These are phyloP conservation scores for Tricholoma flavovirens DNA, from an alignment of 768 basidiomycete genomes.

Conservation along the genomic window DNA sequence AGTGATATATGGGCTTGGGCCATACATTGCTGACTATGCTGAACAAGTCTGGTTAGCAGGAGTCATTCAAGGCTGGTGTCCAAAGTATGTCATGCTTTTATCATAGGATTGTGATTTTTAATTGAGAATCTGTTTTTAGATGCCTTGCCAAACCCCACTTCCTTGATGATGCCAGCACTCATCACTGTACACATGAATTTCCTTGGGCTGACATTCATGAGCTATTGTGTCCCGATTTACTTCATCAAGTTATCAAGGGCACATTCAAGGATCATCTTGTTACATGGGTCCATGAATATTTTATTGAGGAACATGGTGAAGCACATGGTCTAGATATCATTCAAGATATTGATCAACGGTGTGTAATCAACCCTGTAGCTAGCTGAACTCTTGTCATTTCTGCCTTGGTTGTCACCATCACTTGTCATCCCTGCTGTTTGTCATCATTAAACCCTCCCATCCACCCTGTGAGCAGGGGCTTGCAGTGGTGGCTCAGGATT, in stretches of 20 bases:
- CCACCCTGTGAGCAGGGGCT: no score
- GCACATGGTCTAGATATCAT: constrained; percentile 16
- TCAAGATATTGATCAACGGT: constrained; percentile 24
- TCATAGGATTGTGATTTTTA: neutral
- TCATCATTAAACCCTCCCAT: no score
- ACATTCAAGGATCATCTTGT: constrained; percentile 28
- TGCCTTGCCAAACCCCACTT: constrained; percentile 8
- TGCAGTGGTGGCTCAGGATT: no score
- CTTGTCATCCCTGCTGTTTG: neutral
- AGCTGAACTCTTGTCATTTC: neutral
- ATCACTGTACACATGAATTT: constrained; percentile 17
- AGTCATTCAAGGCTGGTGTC: constrained; percentile 23
- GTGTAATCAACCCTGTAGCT: constrained; percentile 6
- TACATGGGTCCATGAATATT: constrained; percentile 21
- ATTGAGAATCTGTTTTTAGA: constrained; percentile 2
- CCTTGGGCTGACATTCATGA: constrained; percentile 26
- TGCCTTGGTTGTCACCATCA: no score
- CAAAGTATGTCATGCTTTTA: constrained; percentile 14
- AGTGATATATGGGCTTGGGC: constrained; percentile 20
- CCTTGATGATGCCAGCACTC: constrained; percentile 15
- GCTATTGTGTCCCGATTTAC: constrained; percentile 23
- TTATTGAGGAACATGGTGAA: constrained; percentile 13
- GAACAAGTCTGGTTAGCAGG: constrained; percentile 20
- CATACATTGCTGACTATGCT: constrained; percentile 26
- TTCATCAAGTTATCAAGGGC: constrained; percentile 11